Base-by-base conservation (phyloP, 305 asterid species). In the Solanum hybrid region DNA sequence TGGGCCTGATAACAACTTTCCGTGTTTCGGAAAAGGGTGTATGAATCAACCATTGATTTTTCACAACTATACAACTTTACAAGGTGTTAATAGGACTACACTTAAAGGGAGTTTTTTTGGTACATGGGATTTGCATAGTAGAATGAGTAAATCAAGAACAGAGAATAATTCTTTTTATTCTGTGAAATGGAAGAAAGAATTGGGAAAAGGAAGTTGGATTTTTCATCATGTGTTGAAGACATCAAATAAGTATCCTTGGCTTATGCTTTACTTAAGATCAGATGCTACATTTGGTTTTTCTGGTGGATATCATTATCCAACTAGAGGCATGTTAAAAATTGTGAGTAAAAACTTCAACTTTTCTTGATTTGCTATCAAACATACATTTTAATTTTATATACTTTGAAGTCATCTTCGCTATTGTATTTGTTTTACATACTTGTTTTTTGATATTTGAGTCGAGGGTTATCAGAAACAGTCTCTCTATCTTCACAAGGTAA, bases 241-340 rank as follows among this genome's bases (percentile, higher is more conserved):
- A 20, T 96, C 98, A 7, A 46, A 79, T 12, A 95, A 95, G 93
- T 95, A 96, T 79, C 98, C 98, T 6, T 95, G 98, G 98, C 90
- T 96, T 89, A 96, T 96, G 98, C 98, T 96, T 91, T 96, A 96
- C 90, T 87, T 96, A 2, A 92, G 98, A 89, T 93, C 98, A 79
- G 98, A 96, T 86, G 94, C 98, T 87, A 93, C 96, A 2, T 87
- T 71, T n/a, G 97, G 97, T 69, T 92, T 94, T 69, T 95, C 97
- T 24, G 97, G 98, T 87, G 98, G 98, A 77, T 96, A 95, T 92
- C 97, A 96, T 86, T 95, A 95, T 92, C 91, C 95, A 89, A 91
- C 96, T 14, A 91, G 98, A 29, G 97, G 98, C 86, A 96, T 95
- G 98, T 89, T 91, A 22, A 95, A 95, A 92, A 91, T 90, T 38